Percentiles rank a stretch among this genome's conserved stretches.
phyloP scores from a whole-genome alignment of 2,329 filamentous ascomycete genomes.

The Fusarium mangiferae region DNA sequence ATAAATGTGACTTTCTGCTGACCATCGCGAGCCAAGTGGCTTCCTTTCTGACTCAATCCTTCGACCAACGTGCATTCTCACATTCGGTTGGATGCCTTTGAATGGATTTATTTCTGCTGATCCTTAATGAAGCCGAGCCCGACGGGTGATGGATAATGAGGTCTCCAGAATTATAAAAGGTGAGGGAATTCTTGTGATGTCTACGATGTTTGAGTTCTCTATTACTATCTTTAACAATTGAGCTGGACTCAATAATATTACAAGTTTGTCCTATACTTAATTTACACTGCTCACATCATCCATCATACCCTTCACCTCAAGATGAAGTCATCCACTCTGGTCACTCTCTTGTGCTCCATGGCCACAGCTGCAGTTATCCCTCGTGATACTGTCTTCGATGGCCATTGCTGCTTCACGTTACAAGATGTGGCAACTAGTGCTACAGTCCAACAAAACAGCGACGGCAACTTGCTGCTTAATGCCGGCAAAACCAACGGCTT shows the following conservation, averaged over 20 bases:
- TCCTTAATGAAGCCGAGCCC: constrained; percentile 14
- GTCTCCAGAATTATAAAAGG: constrained; percentile 24
- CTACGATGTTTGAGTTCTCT: background rate
- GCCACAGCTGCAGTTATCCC: constrained; percentile 38
- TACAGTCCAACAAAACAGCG: constrained; percentile 43
- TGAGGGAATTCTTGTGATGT: background rate
- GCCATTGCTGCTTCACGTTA: constrained; percentile 48
- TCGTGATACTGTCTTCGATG: constrained; percentile 34
- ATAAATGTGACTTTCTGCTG: constrained; percentile 24
- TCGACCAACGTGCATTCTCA: constrained; percentile 35
- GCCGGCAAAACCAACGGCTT: constrained; percentile 40
- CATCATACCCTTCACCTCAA: constrained; percentile 5
- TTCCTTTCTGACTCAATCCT: constrained; percentile 27
- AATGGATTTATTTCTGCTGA: constrained; percentile 33
- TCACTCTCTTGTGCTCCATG: constrained; percentile 35
- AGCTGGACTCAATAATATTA: constrained; percentile 19
- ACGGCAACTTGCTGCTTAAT: constrained; percentile 44
- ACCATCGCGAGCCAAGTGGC: constrained; percentile 21
- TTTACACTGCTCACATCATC: background rate
- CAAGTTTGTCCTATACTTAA: background rate
- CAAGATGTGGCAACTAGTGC: constrained; percentile 39
- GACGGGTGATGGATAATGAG: background rate
- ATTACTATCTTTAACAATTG: background rate
- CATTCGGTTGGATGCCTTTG: constrained; percentile 28
- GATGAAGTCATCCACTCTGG: constrained; percentile 34